Conservation (phyloP, 2,329 filamentous ascomycete species). For the Penicillium sp. region DNA sequence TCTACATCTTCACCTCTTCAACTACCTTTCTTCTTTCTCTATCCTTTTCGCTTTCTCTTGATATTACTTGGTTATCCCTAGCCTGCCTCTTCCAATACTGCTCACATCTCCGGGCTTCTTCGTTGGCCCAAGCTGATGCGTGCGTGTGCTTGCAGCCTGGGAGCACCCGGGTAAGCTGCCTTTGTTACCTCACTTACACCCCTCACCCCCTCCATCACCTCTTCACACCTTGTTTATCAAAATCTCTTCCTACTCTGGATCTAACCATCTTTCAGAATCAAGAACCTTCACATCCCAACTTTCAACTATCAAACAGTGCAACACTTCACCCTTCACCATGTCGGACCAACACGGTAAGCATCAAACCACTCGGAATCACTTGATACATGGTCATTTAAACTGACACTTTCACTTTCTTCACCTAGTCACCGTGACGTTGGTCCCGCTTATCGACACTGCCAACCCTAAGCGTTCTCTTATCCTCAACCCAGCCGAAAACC, state of each 20-base stretch:
- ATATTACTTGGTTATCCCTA: neutral
- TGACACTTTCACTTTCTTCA: slow-evolving; percentile 11
- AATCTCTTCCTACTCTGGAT: neutral
- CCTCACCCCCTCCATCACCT: neutral
- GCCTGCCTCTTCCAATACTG: neutral
- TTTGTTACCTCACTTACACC: neutral
- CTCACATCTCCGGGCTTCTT: neutral
- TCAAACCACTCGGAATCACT: neutral
- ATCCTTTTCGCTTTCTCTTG: neutral
- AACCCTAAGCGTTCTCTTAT: slow-evolving; percentile 33
- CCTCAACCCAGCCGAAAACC: slow-evolving; percentile 33
- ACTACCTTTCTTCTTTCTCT: neutral
- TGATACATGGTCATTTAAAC: neutral
- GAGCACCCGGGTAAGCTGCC: slow-evolving; percentile 9
- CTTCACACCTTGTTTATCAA: neutral
- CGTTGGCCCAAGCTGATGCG: neutral
- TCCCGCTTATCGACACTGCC: slow-evolving; percentile 23
- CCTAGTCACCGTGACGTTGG: slow-evolving; percentile 38
- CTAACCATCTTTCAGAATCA: neutral
- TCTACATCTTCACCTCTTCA: neutral
- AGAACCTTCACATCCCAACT: neutral
- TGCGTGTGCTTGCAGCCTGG: slow-evolving; percentile 9
- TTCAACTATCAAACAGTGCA: neutral
- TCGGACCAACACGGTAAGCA: slow-evolving; percentile 27
- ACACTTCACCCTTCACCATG: slow-evolving; percentile 18